Percentiles rank a stretch among this genome's conserved stretches.
These are phyloP conservation scores for Neofusicoccum sp. DNA, from an alignment of 2,329 filamentous ascomycete species.

Conservation along the genomic window DNA sequence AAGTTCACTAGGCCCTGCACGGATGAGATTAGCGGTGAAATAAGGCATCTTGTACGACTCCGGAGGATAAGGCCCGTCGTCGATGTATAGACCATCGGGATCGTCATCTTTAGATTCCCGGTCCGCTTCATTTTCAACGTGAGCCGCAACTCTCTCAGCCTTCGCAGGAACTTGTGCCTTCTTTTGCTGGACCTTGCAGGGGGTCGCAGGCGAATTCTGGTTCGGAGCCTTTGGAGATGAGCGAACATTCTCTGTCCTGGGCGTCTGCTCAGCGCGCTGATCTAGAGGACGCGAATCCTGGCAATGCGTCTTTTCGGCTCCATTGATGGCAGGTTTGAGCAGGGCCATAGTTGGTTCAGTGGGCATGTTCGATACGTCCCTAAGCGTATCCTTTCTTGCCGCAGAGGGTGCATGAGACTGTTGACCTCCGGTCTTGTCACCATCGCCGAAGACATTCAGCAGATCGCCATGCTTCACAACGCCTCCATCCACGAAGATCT, in stretches of 20 bases:
- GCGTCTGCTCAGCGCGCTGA: not conserved
- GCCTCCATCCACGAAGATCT: slow-evolving; percentile 3
- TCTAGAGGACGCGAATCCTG: not conserved
- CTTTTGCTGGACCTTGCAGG: too few relatives aligned
- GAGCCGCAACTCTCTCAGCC: too few relatives aligned
- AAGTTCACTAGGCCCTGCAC: not conserved
- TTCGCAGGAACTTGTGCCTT: too few relatives aligned
- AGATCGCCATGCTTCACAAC: not conserved
- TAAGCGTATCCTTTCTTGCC: not conserved
- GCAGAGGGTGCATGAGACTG: not conserved
- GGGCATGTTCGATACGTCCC: slow-evolving; percentile 4
- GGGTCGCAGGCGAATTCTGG: not conserved
- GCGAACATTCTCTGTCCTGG: too few relatives aligned
- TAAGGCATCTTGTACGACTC: not conserved
- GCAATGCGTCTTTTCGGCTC: too few relatives aligned
- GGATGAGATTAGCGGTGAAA: not conserved
- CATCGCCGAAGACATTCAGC: slow-evolving; percentile 2
- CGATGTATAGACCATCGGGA: not conserved
- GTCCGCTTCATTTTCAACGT: not conserved
- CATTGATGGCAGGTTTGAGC: too few relatives aligned
- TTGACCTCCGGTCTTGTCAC: not conserved
- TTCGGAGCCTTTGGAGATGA: not conserved
- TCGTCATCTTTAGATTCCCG: not conserved
- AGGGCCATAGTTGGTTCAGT: not conserved
- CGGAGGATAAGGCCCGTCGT: not conserved